Percentiles rank a stretch among this genome's conserved stretches.
phyloP scores from a whole-genome alignment of 1,139 yeast genomes.

The Lodderomyces margitis region DNA sequence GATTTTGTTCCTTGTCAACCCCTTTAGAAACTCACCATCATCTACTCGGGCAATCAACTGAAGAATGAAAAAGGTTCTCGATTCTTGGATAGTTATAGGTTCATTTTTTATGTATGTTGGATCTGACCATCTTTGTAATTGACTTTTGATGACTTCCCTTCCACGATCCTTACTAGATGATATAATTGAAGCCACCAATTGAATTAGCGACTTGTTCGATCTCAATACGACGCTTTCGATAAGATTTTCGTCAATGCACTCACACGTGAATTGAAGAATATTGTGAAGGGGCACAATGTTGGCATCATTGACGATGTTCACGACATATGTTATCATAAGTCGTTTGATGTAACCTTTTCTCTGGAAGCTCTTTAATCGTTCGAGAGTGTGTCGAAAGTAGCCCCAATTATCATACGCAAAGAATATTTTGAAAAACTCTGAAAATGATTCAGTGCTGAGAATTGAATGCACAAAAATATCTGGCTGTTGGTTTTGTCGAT shows the following conservation, averaged over 20 bases:
- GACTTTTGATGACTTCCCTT: slow-evolving; percentile 13
- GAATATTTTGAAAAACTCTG: slow-evolving; percentile 23
- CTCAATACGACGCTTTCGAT: slow-evolving; percentile 11
- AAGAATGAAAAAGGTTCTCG: slow-evolving; percentile 33
- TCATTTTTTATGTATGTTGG: slow-evolving; percentile 26
- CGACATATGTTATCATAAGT: slow-evolving; percentile 9
- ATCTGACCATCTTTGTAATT: slow-evolving; percentile 33
- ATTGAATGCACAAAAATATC: slow-evolving; percentile 26
- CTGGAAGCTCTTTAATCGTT: slow-evolving; percentile 28
- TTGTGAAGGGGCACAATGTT: slow-evolving; percentile 11
- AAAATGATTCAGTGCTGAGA: slow-evolving; percentile 17
- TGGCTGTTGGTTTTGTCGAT: slow-evolving; percentile 6
- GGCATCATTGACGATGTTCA: slow-evolving; percentile 2
- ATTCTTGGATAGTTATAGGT: slow-evolving; percentile 34
- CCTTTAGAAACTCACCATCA: slow-evolving; percentile 13
- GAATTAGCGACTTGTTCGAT: slow-evolving; percentile 10
- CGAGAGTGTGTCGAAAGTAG: slow-evolving; percentile 18
- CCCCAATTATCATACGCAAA: slow-evolving; percentile 23
- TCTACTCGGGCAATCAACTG: slow-evolving; percentile 22
- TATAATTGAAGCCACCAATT: slow-evolving; percentile 11
- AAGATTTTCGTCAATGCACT: slow-evolving; percentile 18
- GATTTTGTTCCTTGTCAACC: slow-evolving; percentile 23
- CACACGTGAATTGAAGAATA: slow-evolving; percentile 14
- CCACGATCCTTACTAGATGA: slow-evolving; percentile 8
- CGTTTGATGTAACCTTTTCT: slow-evolving; percentile 19